These are phyloP conservation scores for Bimuria novae-zelandiae DNA, from an alignment of 2,329 filamentous ascomycete species.

Conservation along the genomic window DNA sequence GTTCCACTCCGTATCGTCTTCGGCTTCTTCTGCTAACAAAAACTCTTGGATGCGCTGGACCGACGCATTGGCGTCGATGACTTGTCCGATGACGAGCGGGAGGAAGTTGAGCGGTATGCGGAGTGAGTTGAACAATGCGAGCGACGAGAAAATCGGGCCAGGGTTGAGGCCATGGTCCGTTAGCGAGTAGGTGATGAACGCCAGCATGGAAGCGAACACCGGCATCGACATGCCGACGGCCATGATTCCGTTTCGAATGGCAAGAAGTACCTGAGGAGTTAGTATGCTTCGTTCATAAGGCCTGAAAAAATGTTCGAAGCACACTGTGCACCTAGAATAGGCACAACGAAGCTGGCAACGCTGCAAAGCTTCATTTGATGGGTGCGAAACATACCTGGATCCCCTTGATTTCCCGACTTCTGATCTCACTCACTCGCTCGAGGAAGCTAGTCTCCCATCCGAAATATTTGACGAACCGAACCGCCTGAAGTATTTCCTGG, in stretches of 20 bases:
- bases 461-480: slow-evolving; percentile 95
- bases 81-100: slow-evolving; percentile 84
- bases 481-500: slow-evolving; percentile 87
- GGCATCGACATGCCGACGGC: slow-evolving; percentile 84
- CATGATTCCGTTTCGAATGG: slow-evolving; percentile 83
- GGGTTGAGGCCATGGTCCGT: slow-evolving; percentile 70
- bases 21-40: slow-evolving; percentile 80
- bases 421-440: slow-evolving; percentile 72
- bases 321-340: no score
- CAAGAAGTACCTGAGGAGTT: slow-evolving; percentile 70
- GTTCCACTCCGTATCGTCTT: slow-evolving; percentile 69
- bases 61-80: slow-evolving; percentile 87
- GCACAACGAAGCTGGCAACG: no score
- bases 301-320: no score
- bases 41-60: slow-evolving; percentile 87
- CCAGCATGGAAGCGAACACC: slow-evolving; percentile 91
- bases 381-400: not conserved
- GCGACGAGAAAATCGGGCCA: slow-evolving; percentile 85
- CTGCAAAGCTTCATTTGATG: no score
- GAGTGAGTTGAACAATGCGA: slow-evolving; percentile 90
- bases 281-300: not conserved
- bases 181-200: slow-evolving; percentile 81
- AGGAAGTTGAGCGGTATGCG: slow-evolving; percentile 88
- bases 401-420: slow-evolving; percentile 72
- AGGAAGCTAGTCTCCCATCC: slow-evolving; percentile 93